Evolutionary conservation across 495 filamentous ascomycete species (phyloP).

Genomic region (Achaetomiella virescens): DNA sequence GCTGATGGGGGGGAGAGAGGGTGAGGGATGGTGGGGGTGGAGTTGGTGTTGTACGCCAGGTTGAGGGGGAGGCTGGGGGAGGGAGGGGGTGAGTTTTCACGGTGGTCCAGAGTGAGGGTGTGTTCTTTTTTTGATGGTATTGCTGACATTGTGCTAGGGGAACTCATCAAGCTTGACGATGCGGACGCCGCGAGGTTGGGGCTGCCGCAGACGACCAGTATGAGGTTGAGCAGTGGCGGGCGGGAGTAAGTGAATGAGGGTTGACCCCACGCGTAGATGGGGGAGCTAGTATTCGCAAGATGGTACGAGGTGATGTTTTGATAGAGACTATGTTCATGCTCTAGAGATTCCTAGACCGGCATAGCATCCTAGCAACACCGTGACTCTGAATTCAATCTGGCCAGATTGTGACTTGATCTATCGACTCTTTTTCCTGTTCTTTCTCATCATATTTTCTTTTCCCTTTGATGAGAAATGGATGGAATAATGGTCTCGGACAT

Average conservation of each 20-base stretch:
- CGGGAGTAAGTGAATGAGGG: neutral
- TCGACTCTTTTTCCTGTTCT: too few species aligned
- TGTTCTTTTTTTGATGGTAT: neutral
- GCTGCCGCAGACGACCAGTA: conserved; percentile 3
- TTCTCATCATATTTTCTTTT: too few species aligned
- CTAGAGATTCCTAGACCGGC: neutral
- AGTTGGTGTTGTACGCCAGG: conserved; percentile 5
- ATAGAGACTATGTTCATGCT: too few species aligned
- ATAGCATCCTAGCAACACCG: neutral
- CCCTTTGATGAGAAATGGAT: too few species aligned
- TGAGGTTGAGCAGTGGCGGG: conserved; percentile 15
- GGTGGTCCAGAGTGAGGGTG: neutral
- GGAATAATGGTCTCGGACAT: neutral
- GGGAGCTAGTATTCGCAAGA: too few species aligned
- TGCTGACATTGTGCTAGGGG: neutral
- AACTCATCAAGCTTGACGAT: conserved; percentile 2
- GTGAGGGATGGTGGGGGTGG: neutral
- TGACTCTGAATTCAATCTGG: too few species aligned
- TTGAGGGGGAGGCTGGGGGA: conserved; percentile 1
- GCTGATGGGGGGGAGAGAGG: conserved; percentile 3
- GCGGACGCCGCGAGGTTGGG: conserved; percentile 4
- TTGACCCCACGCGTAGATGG: too few species aligned
- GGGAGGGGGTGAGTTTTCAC: neutral
- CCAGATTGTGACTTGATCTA: too few species aligned
- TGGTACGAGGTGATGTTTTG: too few species aligned